Evolutionary conservation across 1,139 yeast genomes (phyloP).

Genomic region (Zygoascus meyerae): DNA sequence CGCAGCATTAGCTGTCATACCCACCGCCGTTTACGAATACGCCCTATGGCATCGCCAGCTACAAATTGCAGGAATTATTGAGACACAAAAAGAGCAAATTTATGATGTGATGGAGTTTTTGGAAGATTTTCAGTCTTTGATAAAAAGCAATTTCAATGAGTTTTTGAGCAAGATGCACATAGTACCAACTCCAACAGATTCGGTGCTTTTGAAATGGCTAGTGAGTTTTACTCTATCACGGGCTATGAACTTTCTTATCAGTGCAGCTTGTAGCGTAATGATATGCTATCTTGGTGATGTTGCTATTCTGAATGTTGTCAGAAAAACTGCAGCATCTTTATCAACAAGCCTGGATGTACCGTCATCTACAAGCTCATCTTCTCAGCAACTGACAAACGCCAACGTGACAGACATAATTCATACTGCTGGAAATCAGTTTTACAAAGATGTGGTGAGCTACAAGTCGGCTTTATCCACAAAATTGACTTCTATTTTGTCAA

Average conservation of each 20-base stretch:
- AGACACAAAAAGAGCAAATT: background rate
- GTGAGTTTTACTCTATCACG: background rate
- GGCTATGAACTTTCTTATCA: background rate
- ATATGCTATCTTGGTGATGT: background rate
- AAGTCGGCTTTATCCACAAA: no score
- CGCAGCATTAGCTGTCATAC: slow-evolving; percentile 12
- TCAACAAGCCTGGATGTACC: no score
- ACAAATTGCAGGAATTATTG: background rate
- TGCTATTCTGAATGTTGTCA: no score
- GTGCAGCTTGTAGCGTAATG: background rate
- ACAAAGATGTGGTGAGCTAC: no score
- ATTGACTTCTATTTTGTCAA: no score
- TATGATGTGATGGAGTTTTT: slow-evolving; percentile 5
- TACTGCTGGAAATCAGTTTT: no score
- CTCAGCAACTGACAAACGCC: no score
- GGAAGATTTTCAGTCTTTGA: background rate
- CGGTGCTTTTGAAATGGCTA: background rate
- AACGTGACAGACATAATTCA: no score
- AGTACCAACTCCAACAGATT: background rate
- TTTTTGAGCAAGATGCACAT: background rate
- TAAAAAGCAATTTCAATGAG: background rate
- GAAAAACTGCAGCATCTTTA: no score
- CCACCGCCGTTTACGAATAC: slow-evolving; percentile 14
- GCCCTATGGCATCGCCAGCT: slow-evolving; percentile 17
- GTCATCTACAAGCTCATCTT: no score